Percentiles rank a stretch among this genome's conserved stretches.
phyloP scores from a whole-genome alignment of 176 grass and related monocot species.

The Avena eriantha region DNA sequence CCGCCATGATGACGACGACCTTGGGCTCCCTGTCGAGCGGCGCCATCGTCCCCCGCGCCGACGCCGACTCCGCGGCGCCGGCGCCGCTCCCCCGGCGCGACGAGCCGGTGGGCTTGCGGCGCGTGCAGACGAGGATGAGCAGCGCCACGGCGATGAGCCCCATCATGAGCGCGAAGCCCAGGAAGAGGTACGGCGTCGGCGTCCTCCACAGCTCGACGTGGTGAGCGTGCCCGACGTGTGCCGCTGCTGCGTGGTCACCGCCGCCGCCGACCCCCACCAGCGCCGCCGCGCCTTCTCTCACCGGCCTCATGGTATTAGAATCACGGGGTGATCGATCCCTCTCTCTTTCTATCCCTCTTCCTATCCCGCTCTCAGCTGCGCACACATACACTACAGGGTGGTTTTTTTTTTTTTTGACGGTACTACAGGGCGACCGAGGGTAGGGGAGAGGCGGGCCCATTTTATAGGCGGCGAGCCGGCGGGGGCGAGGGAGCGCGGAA shows the following conservation, averaged over 20 bases:
- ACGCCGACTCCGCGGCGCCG: background rate
- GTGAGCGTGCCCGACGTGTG: background rate
- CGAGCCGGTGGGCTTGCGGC: no score
- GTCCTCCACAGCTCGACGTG: background rate
- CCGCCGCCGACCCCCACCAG: background rate
- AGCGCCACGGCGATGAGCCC: conserved; percentile 31
- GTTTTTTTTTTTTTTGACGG: no score
- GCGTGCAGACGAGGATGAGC: no score
- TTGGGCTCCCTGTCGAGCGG: conserved; percentile 31
- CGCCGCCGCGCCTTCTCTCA: background rate
- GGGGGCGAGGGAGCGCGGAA: background rate
- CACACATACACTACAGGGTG: background rate
- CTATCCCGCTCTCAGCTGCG: background rate
- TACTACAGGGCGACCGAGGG: no score
- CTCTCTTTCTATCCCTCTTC: background rate
- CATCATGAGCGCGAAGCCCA: conserved; percentile 30
- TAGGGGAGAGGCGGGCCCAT: background rate
- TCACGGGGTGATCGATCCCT: background rate
- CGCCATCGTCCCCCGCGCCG: background rate
- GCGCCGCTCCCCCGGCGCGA: background rate
- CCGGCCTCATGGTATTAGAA: background rate
- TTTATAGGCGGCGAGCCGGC: background rate
- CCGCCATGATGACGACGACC: conserved; percentile 53
- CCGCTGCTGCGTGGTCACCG: background rate
- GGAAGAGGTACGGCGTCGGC: conserved; percentile 37